phyloP scores from a whole-genome alignment of 78 protist genomes.

The slime mould (Dictyostelium discoideum) region dicty_2.7 NC_007090.3:643001-643500 shows the following conservation, averaged over 20 bases:
- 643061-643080: slow-evolving; percentile 48
- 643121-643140: slow-evolving; percentile 57
- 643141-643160: slow-evolving; percentile 55
- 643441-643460: too few species aligned
- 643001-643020: slow-evolving; percentile 55
- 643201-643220: slow-evolving; percentile 47
- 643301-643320: background rate
- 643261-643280: background rate
- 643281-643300: background rate
- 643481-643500: too few species aligned
- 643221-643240: slow-evolving; percentile 7
- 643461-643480: too few species aligned
- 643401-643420: background rate
- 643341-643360: background rate
- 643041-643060: slow-evolving; percentile 66
- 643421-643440: too few species aligned
- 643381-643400: slow-evolving; percentile 8
- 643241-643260: background rate
- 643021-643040: slow-evolving; percentile 61
- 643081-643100: slow-evolving; percentile 47
- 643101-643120: slow-evolving; percentile 61
- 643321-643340: background rate
- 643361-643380: background rate
- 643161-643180: slow-evolving; percentile 58
- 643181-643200: slow-evolving; percentile 74